Evolutionary conservation across 2,329 filamentous ascomycete species (phyloP).

Genomic region (Colletotrichum salicis): DNA sequence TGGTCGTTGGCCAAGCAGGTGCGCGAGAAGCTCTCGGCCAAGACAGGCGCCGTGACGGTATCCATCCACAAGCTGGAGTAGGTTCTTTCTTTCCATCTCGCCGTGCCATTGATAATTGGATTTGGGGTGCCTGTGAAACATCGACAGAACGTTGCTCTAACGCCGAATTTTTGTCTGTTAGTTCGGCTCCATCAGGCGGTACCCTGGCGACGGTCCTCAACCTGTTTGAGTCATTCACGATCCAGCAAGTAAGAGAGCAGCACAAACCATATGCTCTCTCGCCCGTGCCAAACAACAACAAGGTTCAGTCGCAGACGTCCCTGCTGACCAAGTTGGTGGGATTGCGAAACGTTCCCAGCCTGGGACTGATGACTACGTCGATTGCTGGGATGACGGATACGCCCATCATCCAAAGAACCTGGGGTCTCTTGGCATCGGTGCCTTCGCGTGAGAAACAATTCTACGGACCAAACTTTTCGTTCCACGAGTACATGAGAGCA

Average conservation of each 20-base stretch:
- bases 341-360: slow-evolving; percentile 56
- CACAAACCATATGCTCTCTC: slow-evolving; percentile 66
- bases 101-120: neutral
- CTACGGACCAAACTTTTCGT: slow-evolving; percentile 72
- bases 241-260: slow-evolving; percentile 58
- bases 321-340: slow-evolving; percentile 61
- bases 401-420: slow-evolving; percentile 68
- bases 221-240: slow-evolving; percentile 63
- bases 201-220: slow-evolving; percentile 75
- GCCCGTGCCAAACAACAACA: slow-evolving; percentile 59
- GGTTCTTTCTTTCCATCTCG: slow-evolving; percentile 29
- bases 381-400: slow-evolving; percentile 61
- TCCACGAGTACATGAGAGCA: slow-evolving; percentile 63
- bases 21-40: slow-evolving; percentile 59
- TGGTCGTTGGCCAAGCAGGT: slow-evolving; percentile 64
- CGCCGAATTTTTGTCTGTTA: slow-evolving; percentile 41
- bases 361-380: slow-evolving; percentile 68
- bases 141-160: slow-evolving; percentile 18
- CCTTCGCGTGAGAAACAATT: slow-evolving; percentile 54
- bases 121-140: neutral
- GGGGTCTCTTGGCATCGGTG: slow-evolving; percentile 66
- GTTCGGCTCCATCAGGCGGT: slow-evolving; percentile 68
- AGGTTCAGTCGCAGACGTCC: slow-evolving; percentile 42
- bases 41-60: slow-evolving; percentile 65
- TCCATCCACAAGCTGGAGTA: slow-evolving; percentile 57